A percentile compares a stretch with the other conserved stretches of the same genome.
Evolutionary conservation across 306 rosid species (phyloP).

Genomic region (Mucuna pruriens): DNA sequence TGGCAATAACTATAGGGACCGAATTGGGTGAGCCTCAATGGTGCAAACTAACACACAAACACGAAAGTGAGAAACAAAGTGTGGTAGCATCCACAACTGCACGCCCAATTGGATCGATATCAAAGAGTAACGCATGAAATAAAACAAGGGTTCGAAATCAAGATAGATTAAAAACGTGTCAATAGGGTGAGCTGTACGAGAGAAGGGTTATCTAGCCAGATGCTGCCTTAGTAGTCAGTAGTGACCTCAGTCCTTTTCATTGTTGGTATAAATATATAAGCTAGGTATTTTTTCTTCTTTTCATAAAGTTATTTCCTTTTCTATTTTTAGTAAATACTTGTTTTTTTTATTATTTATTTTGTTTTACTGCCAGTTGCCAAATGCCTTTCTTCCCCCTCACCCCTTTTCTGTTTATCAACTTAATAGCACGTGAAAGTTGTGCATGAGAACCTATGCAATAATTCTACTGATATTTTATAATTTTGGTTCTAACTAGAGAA

Average conservation of each 20-base stretch:
- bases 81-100: conserved; percentile 24
- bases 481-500: neutral
- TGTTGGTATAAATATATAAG: conserved; percentile 35
- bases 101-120: conserved; percentile 19
- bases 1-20: conserved; percentile 41
- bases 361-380: conserved; percentile 15
- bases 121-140: neutral
- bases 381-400: neutral
- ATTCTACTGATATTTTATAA: neutral
- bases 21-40: conserved; percentile 31
- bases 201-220: neutral
- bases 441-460: conserved; percentile 19
- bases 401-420: neutral
- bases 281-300: conserved; percentile 29
- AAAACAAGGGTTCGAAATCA: neutral
- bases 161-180: conserved; percentile 37
- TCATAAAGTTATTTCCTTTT: conserved; percentile 28
- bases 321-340: neutral
- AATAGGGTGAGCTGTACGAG: neutral
- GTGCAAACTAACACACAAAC: conserved; percentile 35
- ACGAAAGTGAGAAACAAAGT: neutral
- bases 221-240: conserved; percentile 11
- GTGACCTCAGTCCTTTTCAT: conserved; percentile 39
- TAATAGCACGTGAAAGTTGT: conserved; percentile 45
- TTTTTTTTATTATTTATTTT: conserved; percentile 8